Base-by-base conservation (phyloP, 1,284 basidiomycete genomes). In the Tilletiopsis washingtonensis region DNA sequence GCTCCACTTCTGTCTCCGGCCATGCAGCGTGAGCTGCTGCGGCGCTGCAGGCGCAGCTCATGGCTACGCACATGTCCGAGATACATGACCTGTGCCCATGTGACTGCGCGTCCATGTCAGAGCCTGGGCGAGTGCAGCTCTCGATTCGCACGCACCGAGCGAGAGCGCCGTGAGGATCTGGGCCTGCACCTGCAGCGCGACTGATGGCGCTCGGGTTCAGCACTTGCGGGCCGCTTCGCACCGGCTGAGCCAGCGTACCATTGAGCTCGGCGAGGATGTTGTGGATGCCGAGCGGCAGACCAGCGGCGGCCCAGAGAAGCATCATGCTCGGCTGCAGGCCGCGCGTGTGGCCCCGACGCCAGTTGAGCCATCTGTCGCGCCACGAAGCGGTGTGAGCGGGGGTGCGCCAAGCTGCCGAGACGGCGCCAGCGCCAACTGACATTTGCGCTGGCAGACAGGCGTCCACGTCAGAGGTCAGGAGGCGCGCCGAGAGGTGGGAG, bases 251-350 rank as follows among this genome's bases (percentile, higher is more conserved):
- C 7, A 14, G 9, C 38, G 38, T n/a, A 39, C 38, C 21, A 24
- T 50, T 49, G 37, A 44, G 40, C 23, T 49, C 25, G 20, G 37
- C 42, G n/a, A 57, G 47, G 39, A 62, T 61, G 45, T 61, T 61
- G 49, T 61, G 54, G n/a, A 56, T 42, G 19, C 49, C 57, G 5
- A 56, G 29, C 1, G 49, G 56, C 4, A 58, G 43, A 3, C 43
- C 59, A 37, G 51, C 51, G 40, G 42, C 27, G n/a, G 59, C 44
- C 59, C 59, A 62, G 4, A 57, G 26, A 17, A 62, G 32, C 59
- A 62, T 61, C 59, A 62, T 58, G 12, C 46, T 45, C 4, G 55
- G 59, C 24, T 61, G 59, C 11, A 61, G 45, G 3, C 59, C 59
- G 17, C 19, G 36, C 20, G 38, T 39, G 23, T 40, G 40, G 4